Base-by-base conservation (phyloP, 495 filamentous ascomycete species). In the Copromyces sp. region DNA sequence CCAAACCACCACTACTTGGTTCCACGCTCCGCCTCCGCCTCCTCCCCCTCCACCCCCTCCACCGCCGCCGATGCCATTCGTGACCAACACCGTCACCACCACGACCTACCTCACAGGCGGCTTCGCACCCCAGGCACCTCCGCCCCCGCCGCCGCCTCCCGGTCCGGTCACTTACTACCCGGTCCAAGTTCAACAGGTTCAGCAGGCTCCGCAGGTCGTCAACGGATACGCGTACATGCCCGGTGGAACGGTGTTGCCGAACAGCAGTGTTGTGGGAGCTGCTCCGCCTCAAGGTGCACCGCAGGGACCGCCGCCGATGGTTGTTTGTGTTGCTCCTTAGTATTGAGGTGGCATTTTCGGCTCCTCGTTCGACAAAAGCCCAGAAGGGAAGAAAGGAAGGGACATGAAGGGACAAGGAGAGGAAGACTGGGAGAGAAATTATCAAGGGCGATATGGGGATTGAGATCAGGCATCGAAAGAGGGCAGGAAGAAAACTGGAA, bases 181-280 rank as follows among this genome's bases (percentile, higher is more conserved):
- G 29, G 59, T 53, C 69, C 75, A 14, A 5, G 73, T 35, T 61
- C 74, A 11, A 38, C 74, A 44, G 72, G 72, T 35, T n/a, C 71
- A 20, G n/a, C 39, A 17, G 12, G 40, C 47, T 20, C 68, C 39
- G 42, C 68, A 70, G 9, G 20, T 29, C n/a, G 42, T 65, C 32
- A 65, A 9, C 12, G 53, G 53, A 65, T 65, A 65, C 53, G 29
- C 29, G 53, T 65, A 65, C 53, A 65, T 65, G 14, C 32, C 53
- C 29, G 53, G 53, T 17, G 53, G 53, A 65, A 65, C 53, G 53
- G 53, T 65, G 6, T 65, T 65, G 29, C 53, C 53, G 29, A 65
- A 35, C 35, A 65, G 29, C 14, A 65, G 53, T 47, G n/a, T 68
- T 5, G 40, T 40, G n/a, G 53, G 37, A 41, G 32, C 53, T 70